phyloP scores from a whole-genome alignment of 768 basidiomycete species.

The Termitomyces bulborhizus region DNA sequence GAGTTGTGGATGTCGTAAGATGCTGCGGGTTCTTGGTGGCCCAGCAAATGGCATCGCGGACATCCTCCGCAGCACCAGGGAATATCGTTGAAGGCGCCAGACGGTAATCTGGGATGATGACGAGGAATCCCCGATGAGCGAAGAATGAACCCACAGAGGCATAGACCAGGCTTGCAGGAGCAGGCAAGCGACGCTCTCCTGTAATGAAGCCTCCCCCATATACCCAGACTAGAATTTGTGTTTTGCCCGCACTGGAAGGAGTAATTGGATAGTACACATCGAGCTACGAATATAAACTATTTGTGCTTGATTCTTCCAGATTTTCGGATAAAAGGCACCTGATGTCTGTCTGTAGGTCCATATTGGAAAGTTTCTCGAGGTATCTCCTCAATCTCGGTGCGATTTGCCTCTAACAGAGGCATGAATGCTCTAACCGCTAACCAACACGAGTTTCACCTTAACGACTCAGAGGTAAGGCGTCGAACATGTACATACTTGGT shows the following conservation, averaged over 20 bases:
- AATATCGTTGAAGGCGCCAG: slow-evolving; percentile 52
- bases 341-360: slow-evolving; percentile 44
- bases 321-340: slow-evolving; percentile 25
- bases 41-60: slow-evolving; percentile 58
- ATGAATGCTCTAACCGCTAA: slow-evolving; percentile 4
- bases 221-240: slow-evolving; percentile 54
- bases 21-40: slow-evolving; percentile 29
- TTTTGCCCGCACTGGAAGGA: slow-evolving; percentile 17
- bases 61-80: slow-evolving; percentile 49
- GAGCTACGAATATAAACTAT: slow-evolving; percentile 30
- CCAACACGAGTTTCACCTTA: background rate
- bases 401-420: slow-evolving; percentile 43
- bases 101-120: slow-evolving; percentile 66
- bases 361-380: slow-evolving; percentile 52
- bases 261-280: slow-evolving; percentile 58
- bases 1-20: slow-evolving; percentile 22
- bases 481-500: slow-evolving; percentile 23
- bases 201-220: slow-evolving; percentile 62
- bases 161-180: slow-evolving; percentile 46
- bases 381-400: slow-evolving; percentile 38
- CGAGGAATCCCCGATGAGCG: slow-evolving; percentile 50
- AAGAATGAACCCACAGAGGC: slow-evolving; percentile 57
- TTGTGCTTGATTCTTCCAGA: background rate
- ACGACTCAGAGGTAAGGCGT: background rate
- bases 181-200: slow-evolving; percentile 41